A percentile compares a stretch with the other conserved stretches of the same genome.
Evolutionary conservation across 805 yeast genomes (phyloP).

Genomic region (Spathaspora passalidarum): DNA sequence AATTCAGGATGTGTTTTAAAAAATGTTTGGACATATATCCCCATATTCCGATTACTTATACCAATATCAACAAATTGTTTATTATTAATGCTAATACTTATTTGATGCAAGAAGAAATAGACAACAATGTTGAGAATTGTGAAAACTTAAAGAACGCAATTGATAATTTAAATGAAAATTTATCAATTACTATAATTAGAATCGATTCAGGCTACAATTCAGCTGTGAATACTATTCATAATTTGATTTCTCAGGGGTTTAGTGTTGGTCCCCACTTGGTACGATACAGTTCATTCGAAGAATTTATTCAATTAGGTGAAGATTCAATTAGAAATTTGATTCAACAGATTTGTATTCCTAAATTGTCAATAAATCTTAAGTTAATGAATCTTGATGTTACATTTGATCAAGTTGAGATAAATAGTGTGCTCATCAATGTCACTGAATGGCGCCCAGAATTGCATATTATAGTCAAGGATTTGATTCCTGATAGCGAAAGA

Average conservation of each 20-base stretch:
- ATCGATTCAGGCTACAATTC: conserved; percentile 19
- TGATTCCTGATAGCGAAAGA: conserved; percentile 13
- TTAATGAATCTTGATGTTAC: conserved; percentile 13
- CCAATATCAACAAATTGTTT: conserved; percentile 13
- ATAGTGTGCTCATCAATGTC: conserved; percentile 18
- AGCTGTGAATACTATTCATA: conserved; percentile 13
- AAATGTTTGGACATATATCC: conserved; percentile 26
- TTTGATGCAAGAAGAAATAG: not conserved
- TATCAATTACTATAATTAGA: conserved; percentile 23
- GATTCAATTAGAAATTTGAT: conserved; percentile 10
- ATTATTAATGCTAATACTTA: conserved; percentile 14
- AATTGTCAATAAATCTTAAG: conserved; percentile 16
- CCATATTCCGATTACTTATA: conserved; percentile 14
- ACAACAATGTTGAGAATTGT: not conserved
- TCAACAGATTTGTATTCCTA: conserved; percentile 22
- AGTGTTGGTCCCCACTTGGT: conserved; percentile 17
- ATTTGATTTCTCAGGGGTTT: conserved; percentile 3
- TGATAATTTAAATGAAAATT: conserved; percentile 10
- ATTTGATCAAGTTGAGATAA: conserved; percentile 19
- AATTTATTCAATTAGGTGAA: conserved; percentile 14
- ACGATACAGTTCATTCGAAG: conserved; percentile 16
- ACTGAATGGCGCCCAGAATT: conserved; percentile 5
- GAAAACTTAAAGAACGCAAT: not conserved
- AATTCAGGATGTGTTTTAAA: conserved; percentile 21
- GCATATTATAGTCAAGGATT: conserved; percentile 12